Evolutionary conservation across 2,329 filamentous ascomycete species (phyloP), one percentile per base, ranked within the genome.

Genomic region (Paecilomyces formosus): DNA sequence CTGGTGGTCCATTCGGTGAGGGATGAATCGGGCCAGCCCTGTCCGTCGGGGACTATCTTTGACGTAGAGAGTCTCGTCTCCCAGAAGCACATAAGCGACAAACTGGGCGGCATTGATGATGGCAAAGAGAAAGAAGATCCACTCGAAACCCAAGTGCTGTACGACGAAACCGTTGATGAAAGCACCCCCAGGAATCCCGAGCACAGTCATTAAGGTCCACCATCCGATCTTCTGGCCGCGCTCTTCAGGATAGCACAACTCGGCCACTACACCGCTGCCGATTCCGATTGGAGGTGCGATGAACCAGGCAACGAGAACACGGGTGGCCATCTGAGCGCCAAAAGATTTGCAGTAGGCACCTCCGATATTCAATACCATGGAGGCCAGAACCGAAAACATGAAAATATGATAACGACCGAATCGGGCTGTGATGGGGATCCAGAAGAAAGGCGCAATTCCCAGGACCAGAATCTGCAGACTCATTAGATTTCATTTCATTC

Each of bases 91-190:
- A 65, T 84, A 85, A 2, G 79, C 68, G 30, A 84, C 61, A 59
- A 84, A 75, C 60, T 85, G 82, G 15, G 74, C 74, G 52, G 74
- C 79, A 62, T 85, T 84, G 60, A 78, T 78, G 33, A 84, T 84
- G 3, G 80, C 80, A n/a, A 84, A 73, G 30, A 80, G 78, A 76
- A 78, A 85, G 67, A 81, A 85, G 21, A 84, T 82, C 82, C 82
- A 85, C 8, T 79, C 71, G 50, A 81, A 82, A 0, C 80, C 79
- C 11, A 79, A 76, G 26, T 79, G 76, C 55, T 80, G 70, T 0
- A 77, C 76, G 0, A 84, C 81, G 50, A 71, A 70, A 0, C 69
- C 67, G 63, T 72, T 68, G 13, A 71, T 62, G 18, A 72, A 69
- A 0, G 69, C 68, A 1, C 66, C 68, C 15, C 71, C 63, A 0